Percentiles rank a stretch among this genome's conserved stretches.
Conservation (phyloP, 768 basidiomycete species). For the Pleurotus giganteus region DNA sequence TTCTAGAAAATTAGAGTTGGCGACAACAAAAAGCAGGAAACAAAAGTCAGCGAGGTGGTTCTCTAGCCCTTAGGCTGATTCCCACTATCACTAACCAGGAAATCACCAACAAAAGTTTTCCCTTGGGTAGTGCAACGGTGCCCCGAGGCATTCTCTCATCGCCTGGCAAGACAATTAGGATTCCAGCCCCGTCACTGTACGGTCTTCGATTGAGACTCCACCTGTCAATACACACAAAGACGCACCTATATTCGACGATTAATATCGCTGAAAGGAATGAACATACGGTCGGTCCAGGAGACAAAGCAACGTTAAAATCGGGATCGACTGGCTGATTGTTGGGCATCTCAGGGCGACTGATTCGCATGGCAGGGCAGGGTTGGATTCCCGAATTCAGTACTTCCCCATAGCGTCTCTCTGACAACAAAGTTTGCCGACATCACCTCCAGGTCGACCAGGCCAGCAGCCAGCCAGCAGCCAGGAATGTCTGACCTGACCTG, state of each 20-base stretch:
- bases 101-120: not conserved
- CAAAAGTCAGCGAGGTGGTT: not conserved
- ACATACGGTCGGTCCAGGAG: not conserved
- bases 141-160: not conserved
- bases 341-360: too few relatives aligned
- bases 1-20: conserved; percentile 9
- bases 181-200: not conserved
- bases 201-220: not conserved
- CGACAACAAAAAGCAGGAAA: conserved; percentile 11
- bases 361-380: not conserved
- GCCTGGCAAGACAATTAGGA: not conserved
- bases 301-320: conserved; percentile 8
- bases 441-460: too few relatives aligned
- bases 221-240: not conserved
- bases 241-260: conserved; percentile 2
- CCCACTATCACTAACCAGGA: conserved; percentile 7
- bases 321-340: conserved; percentile 4
- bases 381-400: not conserved
- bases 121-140: not conserved
- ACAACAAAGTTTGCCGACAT: not conserved
- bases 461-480: too few relatives aligned
- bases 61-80: conserved; percentile 3
- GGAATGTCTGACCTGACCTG: too few relatives aligned
- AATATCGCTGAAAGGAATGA: not conserved
- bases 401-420: conserved; percentile 10